Conservation (phyloP, 495 filamentous ascomycete species). For the Penicillium samsonianum region DNA sequence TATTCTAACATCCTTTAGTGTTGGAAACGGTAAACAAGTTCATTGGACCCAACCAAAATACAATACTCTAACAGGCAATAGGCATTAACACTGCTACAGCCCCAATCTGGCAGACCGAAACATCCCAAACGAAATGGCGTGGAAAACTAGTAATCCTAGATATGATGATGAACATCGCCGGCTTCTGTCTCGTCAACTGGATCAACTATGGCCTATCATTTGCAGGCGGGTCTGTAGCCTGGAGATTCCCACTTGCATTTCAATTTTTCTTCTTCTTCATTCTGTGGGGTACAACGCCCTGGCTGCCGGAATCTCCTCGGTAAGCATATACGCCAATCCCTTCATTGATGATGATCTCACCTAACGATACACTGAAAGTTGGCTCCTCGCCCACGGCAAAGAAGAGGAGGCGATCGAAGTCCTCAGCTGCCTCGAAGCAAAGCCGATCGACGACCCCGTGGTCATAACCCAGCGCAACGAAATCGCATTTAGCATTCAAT, state of each 20-base stretch:
- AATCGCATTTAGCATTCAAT: conserved; percentile 49
- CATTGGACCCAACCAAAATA: neutral
- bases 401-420: conserved; percentile 50
- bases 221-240: conserved; percentile 43
- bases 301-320: conserved; percentile 59
- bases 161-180: conserved; percentile 61
- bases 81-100: conserved; percentile 61
- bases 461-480: conserved; percentile 48
- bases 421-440: conserved; percentile 49
- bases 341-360: conserved; percentile 26
- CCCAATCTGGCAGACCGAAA: conserved; percentile 67
- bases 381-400: conserved; percentile 48
- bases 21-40: conserved; percentile 57
- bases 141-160: conserved; percentile 63
- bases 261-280: conserved; percentile 56
- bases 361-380: conserved; percentile 30
- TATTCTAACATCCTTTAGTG: conserved; percentile 22
- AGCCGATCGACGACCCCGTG: conserved; percentile 47
- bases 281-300: conserved; percentile 50
- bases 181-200: conserved; percentile 57
- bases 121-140: conserved; percentile 57
- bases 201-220: conserved; percentile 59
- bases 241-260: conserved; percentile 55
- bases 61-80: neutral
- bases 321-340: conserved; percentile 14